Percentiles rank a stretch among this genome's conserved stretches.
Conservation (phyloP, 1,284 basidiomycete species). For the Schizophyllum amplum region DNA sequence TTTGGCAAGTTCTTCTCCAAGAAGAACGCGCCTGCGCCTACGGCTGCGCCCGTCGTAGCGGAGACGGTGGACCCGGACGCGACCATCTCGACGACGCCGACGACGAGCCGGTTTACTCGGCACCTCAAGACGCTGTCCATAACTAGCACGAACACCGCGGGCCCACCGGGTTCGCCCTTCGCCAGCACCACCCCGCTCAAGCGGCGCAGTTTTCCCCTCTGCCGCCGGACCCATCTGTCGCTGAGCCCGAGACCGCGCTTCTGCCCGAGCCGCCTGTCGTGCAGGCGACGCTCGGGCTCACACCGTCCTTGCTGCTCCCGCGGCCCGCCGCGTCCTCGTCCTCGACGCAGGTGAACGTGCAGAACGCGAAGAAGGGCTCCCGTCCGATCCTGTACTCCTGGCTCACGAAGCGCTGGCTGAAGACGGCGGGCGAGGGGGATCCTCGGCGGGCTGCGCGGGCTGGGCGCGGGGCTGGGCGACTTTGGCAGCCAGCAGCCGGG, state of each 20-base stretch:
- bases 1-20: conserved; percentile 72
- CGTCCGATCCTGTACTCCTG: conserved; percentile 69
- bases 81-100: conserved; percentile 11
- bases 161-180: background rate
- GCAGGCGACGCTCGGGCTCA: conserved; percentile 9
- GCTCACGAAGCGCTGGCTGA: conserved; percentile 76
- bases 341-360: conserved; percentile 30
- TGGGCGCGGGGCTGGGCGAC: conserved; percentile 28
- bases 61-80: conserved; percentile 10
- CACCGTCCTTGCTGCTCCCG: conserved; percentile 5
- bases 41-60: conserved; percentile 4
- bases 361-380: conserved; percentile 16
- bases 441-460: background rate
- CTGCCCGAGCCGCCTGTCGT: background rate
- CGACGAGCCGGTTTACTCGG: conserved; percentile 9
- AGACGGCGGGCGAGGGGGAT: conserved; percentile 27
- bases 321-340: conserved; percentile 6
- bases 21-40: conserved; percentile 26
- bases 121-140: conserved; percentile 8
- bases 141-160: background rate
- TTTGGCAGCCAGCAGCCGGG: conserved; percentile 24
- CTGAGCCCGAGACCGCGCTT: background rate
- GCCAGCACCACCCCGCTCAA: background rate
- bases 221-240: background rate
- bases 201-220: background rate